A percentile compares a stretch with the other conserved stretches of the same genome.
These are phyloP conservation scores for Peronospora tabacina DNA, from an alignment of 352 stramenopile species.

Conservation along the genomic window DNA sequence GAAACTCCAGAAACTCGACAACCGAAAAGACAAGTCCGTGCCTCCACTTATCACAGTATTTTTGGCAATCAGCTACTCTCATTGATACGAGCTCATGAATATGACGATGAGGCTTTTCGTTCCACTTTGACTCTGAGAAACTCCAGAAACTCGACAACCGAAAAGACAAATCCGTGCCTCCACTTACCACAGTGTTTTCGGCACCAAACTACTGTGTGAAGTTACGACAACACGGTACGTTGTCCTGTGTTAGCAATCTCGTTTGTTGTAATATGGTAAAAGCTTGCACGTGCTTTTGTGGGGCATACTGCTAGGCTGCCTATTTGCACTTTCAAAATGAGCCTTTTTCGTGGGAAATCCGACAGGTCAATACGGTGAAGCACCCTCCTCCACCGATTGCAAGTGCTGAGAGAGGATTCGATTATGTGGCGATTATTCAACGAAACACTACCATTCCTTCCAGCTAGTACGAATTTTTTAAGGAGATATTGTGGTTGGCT, in stretches of 20 bases:
- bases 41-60: conserved; percentile 90
- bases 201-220: conserved; percentile 94
- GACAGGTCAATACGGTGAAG: conserved; percentile 38
- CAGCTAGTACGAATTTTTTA: conserved; percentile 79
- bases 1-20: conserved; percentile 39
- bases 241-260: neutral
- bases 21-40: conserved; percentile 36
- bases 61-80: conserved; percentile 61
- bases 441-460: conserved; percentile 70
- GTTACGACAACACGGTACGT: conserved; percentile 55
- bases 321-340: conserved; percentile 46
- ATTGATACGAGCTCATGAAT: conserved; percentile 79
- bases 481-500: conserved; percentile 53
- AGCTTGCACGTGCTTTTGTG: neutral
- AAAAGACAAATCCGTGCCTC: conserved; percentile 39
- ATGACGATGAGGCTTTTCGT: conserved; percentile 58
- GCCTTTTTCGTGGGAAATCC: conserved; percentile 44
- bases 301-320: conserved; percentile 27
- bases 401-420: conserved; percentile 38
- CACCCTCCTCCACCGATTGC: conserved; percentile 54
- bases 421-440: conserved; percentile 73
- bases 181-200: conserved; percentile 92
- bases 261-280: neutral
- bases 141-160: conserved; percentile 43
- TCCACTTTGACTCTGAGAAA: conserved; percentile 46